Conservation (phyloP, 2,329 filamentous ascomycete species). For the Aaosphaeria arxii region DNA sequence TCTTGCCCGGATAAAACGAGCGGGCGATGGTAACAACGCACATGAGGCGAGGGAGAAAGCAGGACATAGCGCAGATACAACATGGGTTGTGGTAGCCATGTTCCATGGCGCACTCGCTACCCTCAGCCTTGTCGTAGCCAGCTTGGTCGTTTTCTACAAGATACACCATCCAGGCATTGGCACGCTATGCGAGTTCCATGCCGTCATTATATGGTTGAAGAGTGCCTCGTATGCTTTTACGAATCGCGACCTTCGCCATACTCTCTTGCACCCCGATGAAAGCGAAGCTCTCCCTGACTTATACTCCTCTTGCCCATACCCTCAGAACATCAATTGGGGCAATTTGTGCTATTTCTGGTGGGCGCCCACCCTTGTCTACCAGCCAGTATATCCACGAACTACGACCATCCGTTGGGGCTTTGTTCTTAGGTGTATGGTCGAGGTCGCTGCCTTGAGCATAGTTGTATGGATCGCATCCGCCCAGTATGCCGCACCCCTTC, state of each 20-base stretch:
- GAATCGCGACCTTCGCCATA: constrained; percentile 90
- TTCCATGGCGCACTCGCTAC: constrained; percentile 82
- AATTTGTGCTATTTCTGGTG: constrained; percentile 98
- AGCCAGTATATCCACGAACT: constrained; percentile 91
- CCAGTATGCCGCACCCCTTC: constrained; percentile 87
- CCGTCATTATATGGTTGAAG: constrained; percentile 94
- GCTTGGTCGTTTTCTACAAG: constrained; percentile 81
- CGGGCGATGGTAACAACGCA: constrained; percentile 47
- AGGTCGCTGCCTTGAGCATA: constrained; percentile 73
- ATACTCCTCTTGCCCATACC: constrained; percentile 82
- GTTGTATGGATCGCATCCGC: constrained; percentile 95
- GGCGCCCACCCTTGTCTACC: constrained; percentile 93
- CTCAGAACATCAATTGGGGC: constrained; percentile 79
- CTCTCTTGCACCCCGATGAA: constrained; percentile 76
- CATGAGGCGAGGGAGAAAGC: constrained; percentile 57
- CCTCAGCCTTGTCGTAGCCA: constrained; percentile 75
- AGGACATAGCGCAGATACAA: constrained; percentile 63
- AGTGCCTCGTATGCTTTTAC: constrained; percentile 94
- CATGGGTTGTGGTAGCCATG: constrained; percentile 78
- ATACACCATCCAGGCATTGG: constrained; percentile 94
- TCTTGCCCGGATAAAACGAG: constrained; percentile 54
- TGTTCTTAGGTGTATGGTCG: constrained; percentile 75
- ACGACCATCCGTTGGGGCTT: constrained; percentile 81
- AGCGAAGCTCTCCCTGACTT: constrained; percentile 73
- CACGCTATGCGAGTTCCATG: constrained; percentile 84